Conservation (phyloP, 352 stramenopile species). For the Pythium chondricola region DNA sequence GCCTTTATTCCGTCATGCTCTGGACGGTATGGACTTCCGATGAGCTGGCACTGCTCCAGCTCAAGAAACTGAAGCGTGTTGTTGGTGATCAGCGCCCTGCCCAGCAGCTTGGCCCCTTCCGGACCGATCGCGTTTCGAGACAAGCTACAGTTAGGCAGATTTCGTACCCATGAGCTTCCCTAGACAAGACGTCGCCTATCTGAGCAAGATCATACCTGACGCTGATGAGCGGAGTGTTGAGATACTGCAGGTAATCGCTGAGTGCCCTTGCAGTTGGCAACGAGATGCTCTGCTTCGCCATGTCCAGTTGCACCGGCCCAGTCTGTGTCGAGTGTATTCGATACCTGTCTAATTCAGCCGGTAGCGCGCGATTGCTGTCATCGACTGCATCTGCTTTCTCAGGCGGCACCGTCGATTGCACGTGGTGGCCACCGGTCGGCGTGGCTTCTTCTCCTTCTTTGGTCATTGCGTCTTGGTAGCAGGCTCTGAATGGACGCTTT, state of each 20-base stretch:
- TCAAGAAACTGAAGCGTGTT: constrained; percentile 55
- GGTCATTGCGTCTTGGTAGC: too few relatives aligned
- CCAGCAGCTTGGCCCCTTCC: constrained; percentile 30
- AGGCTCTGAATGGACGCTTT: not conserved
- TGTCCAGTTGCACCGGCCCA: constrained; percentile 8
- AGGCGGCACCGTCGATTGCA: too few relatives aligned
- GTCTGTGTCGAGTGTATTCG: too few relatives aligned
- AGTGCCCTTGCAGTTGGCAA: not conserved
- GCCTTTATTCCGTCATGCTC: constrained; percentile 37
- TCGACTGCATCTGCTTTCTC: too few relatives aligned
- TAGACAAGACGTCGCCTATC: not conserved
- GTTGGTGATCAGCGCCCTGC: constrained; percentile 55
- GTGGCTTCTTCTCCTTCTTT: too few relatives aligned
- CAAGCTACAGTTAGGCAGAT: constrained; percentile 5
- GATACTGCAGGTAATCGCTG: constrained; percentile 3
- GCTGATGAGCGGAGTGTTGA: constrained; percentile 11
- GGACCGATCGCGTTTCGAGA: constrained; percentile 36
- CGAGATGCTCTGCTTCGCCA: constrained; percentile 4
- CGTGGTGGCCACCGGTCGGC: too few relatives aligned
- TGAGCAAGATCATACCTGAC: constrained; percentile 8
- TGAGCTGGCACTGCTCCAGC: constrained; percentile 41
- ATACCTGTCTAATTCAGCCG: not conserved
- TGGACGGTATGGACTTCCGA: constrained; percentile 45
- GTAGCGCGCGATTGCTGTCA: too few relatives aligned
- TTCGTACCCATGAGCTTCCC: not conserved